These are phyloP conservation scores for Plasmodium ovale DNA, from an alignment of 169 alveolate genomes.

Conservation along the genomic window DNA sequence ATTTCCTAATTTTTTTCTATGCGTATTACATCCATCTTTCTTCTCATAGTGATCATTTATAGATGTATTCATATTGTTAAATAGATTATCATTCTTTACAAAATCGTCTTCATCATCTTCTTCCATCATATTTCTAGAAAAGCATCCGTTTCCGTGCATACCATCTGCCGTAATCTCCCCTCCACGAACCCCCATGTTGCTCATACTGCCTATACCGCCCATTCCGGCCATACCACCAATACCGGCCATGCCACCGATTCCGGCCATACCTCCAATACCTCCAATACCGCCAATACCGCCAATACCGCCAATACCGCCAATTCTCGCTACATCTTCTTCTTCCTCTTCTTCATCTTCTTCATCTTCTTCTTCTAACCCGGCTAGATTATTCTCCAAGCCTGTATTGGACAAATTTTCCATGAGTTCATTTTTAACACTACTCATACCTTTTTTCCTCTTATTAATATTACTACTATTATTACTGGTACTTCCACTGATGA, in stretches of 20 bases:
- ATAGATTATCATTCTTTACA: conserved; percentile 10
- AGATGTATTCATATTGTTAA: neutral
- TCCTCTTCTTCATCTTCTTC: neutral
- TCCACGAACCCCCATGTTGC: neutral
- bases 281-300: too few species aligned
- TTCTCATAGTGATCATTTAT: conserved; percentile 5
- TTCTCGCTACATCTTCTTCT: too few species aligned
- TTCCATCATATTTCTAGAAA: neutral
- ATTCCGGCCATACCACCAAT: neutral
- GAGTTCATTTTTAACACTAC: neutral
- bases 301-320: too few species aligned
- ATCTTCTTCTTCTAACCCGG: neutral
- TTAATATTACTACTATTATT: neutral
- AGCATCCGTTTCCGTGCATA: neutral
- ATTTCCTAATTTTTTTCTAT: conserved; percentile 20
- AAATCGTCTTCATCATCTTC: neutral
- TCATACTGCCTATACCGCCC: neutral
- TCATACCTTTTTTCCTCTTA: conserved; percentile 16
- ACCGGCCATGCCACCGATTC: too few species aligned
- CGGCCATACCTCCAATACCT: too few species aligned
- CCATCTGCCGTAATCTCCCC: neutral
- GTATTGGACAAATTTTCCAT: neutral
- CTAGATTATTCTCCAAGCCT: neutral
- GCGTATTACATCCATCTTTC: neutral
- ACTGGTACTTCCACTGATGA: neutral